Base-by-base conservation (phyloP, 192 early-diverging fungal species). In the Gonapodya sp. region DNA sequence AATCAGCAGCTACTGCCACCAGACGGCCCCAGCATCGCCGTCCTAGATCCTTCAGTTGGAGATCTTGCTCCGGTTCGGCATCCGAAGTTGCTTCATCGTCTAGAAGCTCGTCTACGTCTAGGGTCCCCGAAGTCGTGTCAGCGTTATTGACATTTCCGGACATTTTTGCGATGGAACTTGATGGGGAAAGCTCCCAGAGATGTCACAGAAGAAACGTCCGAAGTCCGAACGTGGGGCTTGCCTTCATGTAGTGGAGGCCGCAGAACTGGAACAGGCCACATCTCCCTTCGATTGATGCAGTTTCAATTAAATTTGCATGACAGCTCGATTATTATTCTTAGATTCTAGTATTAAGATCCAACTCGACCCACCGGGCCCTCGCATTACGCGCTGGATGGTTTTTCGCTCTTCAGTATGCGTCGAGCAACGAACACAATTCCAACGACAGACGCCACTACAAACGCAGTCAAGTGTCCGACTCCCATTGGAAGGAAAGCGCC, bases 401-500 rank as follows among this genome's bases (percentile, higher is more conserved):
- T n/a, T n/a, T 64, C 46, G 8, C 46, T 24, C 46, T 64, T 64
- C 8, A 64, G 24, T 16, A 8, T 64, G 8, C 46, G 8, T 64
- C 46, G 46, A 64, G 24, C 46, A 64, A 64, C 8, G 46, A 64
- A 64, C 46, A 24, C 46, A 64, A 64, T 24, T 16, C 46, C 46
- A 64, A 64, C 46, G 8, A 64, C 46, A 24, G 24, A 8, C 8
- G 46, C 46, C 8, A 64, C 46, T 24, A 24, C 46, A 24, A 24
- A 8, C 8, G 46, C 46, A 8, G 24, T 8, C 8, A 78, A 24
- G 77, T 78, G 77, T 35, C 77, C 33, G n/a, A n/a, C 77, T 35
- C 77, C 77, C 79, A 80, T 80, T 36, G 46, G 46, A 36, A 80
- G 46, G 30, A 80, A 80, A 2, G 79, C 73, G 2, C 73, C 79